Percentiles rank a stretch among this genome's conserved stretches.
Conservation (phyloP, 2,329 filamentous ascomycete species). For the Colletotrichum sidae region DNA sequence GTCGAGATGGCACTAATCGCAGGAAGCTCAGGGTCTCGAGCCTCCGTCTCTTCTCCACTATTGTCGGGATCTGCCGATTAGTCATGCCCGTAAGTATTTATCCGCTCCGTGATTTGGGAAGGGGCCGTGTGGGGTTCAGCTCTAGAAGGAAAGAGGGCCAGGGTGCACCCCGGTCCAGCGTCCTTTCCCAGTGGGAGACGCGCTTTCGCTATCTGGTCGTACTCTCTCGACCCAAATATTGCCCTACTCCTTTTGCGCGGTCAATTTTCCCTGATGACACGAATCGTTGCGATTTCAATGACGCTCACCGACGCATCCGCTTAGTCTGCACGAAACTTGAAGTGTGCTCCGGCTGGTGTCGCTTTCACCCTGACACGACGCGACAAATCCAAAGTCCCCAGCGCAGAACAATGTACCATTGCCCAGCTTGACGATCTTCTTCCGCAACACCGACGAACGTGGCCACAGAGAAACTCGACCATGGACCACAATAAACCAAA, state of each 20-base stretch:
- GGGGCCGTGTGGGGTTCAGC: constrained; percentile 25
- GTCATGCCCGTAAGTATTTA: constrained; percentile 16
- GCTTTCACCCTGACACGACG: constrained; percentile 30
- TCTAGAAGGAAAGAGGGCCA: constrained; percentile 30
- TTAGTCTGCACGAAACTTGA: background rate
- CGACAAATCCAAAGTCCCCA: constrained; percentile 26
- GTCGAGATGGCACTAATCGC: too few species aligned
- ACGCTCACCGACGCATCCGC: background rate
- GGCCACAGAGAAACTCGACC: constrained; percentile 12
- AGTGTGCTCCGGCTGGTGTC: background rate
- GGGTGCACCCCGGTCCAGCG: constrained; percentile 18
- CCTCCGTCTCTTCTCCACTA: background rate
- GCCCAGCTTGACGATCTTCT: constrained; percentile 22
- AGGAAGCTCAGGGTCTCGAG: too few species aligned
- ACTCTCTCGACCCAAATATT: constrained; percentile 28
- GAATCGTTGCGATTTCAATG: constrained; percentile 15
- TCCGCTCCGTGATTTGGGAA: constrained; percentile 31
- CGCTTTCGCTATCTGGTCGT: constrained; percentile 28
- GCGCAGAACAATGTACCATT: constrained; percentile 31
- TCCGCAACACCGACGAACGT: constrained; percentile 19
- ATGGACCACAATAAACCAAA: constrained; percentile 43
- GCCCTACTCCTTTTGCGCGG: constrained; percentile 24
- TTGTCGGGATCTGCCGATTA: constrained; percentile 11
- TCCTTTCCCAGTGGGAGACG: constrained; percentile 20
- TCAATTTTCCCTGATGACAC: constrained; percentile 27